phyloP scores from a whole-genome alignment of 1,284 basidiomycete species.

The Rhodotorula sp. region DNA sequence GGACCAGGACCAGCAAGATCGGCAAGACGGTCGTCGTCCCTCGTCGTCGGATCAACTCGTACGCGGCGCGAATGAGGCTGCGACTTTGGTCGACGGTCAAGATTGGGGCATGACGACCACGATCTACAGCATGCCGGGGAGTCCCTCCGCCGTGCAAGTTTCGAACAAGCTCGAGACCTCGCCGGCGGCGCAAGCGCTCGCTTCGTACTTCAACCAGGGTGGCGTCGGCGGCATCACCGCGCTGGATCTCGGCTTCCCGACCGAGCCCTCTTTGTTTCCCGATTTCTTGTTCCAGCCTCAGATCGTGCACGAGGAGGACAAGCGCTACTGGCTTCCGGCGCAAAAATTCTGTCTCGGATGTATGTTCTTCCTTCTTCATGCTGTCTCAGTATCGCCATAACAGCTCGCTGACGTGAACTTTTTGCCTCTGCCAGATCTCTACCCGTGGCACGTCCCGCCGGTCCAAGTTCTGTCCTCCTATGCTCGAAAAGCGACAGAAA shows the following conservation, averaged over 20 bases:
- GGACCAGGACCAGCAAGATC: not conserved
- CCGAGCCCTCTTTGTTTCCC: conserved; percentile 26
- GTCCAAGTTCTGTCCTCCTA: conserved; percentile 30
- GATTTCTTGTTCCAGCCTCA: conserved; percentile 21
- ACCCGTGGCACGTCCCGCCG: conserved; percentile 31
- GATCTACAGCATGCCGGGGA: not conserved
- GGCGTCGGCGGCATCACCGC: conserved; percentile 39
- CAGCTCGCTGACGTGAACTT: not conserved
- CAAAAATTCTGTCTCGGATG: conserved; percentile 22
- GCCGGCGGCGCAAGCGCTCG: conserved; percentile 29
- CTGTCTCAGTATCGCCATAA: not conserved
- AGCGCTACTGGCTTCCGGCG: conserved; percentile 18
- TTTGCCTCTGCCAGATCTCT: conserved; percentile 5
- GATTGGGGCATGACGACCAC: conserved; percentile 5
- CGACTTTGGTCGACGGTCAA: not conserved
- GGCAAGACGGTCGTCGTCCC: not conserved
- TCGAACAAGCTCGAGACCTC: conserved; percentile 30
- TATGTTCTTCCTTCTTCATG: not conserved
- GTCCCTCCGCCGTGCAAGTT: not conserved
- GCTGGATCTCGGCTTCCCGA: conserved; percentile 39
- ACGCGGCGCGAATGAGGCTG: conserved; percentile 2
- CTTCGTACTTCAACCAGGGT: conserved; percentile 39
- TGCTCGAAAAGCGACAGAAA: conserved; percentile 23
- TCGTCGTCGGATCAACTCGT: not conserved
- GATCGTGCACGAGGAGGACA: conserved; percentile 14